Base-by-base conservation (phyloP, 169 alveolate genomes). In the Eimeria maxima region DNA sequence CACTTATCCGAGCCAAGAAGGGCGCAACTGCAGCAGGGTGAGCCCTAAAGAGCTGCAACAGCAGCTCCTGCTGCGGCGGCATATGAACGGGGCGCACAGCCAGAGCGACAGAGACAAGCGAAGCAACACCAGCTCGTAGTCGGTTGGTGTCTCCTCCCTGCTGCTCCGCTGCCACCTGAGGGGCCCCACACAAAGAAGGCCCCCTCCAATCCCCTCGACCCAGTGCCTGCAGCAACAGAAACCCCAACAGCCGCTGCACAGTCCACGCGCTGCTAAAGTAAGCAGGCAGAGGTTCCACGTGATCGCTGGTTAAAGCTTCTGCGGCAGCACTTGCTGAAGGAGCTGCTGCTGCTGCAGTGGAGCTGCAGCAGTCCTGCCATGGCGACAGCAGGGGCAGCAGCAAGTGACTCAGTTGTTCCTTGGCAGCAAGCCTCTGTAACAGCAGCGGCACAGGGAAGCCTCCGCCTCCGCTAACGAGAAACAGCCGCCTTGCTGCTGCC, bases 61-160 rank as follows among this genome's bases (percentile, higher is more conserved):
- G 74, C 53, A 83, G 91, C 45, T 83, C 55, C 74, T 83, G 91
- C 91, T 83, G 91, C 44, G 91, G 91, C 42, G 91, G 91, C 76
- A 83, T 47, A 29, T 83, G 91, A 29, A 83, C 50, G 16, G 91
- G 91, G 3, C 91, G 74, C 2, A 83, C 33, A 63, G 74, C 74
- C 55, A 83, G 76, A 10, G 76, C 91, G 24, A 83, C 50, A 47
- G 91, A 55, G 13, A 83, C 16, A 45, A 83, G 91, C 53, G 91
- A 27, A 20, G 89, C 22, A 45, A 29, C 69, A 78, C 42, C 63
- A 45, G 89, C 6, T 6, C 42, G 74, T 38, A 20, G 16, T 8
- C 4, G 42, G n/a, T 3, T 20, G 20, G 16, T 65, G 74, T 65
- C 74, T 44, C 42, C 45, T 42, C 22, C 44, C 7, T n/a, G 65